These are phyloP conservation scores for Nicotiana paniculata DNA, from an alignment of 257 asterid species.

Conservation along the genomic window DNA sequence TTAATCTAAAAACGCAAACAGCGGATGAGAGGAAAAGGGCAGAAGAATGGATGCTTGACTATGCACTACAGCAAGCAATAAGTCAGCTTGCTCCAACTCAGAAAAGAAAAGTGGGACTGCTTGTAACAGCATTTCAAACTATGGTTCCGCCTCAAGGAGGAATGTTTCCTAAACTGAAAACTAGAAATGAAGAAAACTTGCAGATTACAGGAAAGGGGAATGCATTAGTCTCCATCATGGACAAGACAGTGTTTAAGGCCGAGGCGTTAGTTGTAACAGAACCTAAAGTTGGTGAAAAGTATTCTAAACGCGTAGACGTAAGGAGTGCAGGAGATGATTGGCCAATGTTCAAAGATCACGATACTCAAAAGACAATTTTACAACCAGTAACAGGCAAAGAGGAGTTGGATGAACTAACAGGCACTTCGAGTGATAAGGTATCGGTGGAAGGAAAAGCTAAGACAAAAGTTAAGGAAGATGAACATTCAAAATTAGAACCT, in stretches of 20 bases:
- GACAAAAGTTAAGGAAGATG: neutral
- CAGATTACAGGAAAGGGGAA: neutral
- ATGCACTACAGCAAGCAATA: constrained; percentile 81
- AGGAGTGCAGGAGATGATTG: neutral
- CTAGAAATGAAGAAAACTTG: neutral
- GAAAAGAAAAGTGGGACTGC: constrained; percentile 71
- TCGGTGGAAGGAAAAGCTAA: neutral
- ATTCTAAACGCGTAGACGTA: neutral
- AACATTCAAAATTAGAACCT: neutral
- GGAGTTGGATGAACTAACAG: neutral
- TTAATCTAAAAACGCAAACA: constrained; percentile 52
- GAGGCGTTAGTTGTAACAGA: too few species aligned
- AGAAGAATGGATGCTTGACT: constrained; percentile 98
- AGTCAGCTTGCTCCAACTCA: constrained; percentile 80
- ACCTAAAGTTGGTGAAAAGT: neutral
- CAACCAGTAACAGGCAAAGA: too few species aligned
- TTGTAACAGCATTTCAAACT: constrained; percentile 81
- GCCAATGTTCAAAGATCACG: neutral
- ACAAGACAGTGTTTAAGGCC: too few species aligned
- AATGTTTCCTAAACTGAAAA: constrained; percentile 17
- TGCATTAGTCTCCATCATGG: neutral
- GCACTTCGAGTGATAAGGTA: neutral
- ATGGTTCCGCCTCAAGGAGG: constrained; percentile 57
- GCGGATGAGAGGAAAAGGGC: constrained; percentile 53
- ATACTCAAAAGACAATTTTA: neutral